Conservation (phyloP, 371 early-diverging fungal species). For the Rhizopus delemar region DNA sequence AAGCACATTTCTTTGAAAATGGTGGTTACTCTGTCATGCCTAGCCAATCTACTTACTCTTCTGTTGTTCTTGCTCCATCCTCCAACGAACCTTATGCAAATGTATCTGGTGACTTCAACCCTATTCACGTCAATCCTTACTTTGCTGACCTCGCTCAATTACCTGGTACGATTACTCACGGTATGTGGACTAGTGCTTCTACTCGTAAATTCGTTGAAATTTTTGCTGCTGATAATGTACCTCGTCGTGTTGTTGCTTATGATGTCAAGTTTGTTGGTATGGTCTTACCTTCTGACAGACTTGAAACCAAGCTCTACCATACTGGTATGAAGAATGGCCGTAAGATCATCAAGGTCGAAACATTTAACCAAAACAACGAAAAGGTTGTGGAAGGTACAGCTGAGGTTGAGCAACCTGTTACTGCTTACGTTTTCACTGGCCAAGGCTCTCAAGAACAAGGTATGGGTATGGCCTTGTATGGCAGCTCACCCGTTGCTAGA, state of each 20-base stretch:
- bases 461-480: slow-evolving; percentile 97
- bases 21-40: slow-evolving; percentile 95
- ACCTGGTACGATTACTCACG: slow-evolving; percentile 96
- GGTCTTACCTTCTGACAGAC: slow-evolving; percentile 86
- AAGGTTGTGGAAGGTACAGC: slow-evolving; percentile 91
- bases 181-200: slow-evolving; percentile 97
- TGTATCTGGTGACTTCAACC: slow-evolving; percentile 92
- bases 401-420: slow-evolving; percentile 90
- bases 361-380: slow-evolving; percentile 83
- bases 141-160: slow-evolving; percentile 90
- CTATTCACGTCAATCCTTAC: slow-evolving; percentile 96
- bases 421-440: slow-evolving; percentile 94
- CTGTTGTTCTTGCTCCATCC: slow-evolving; percentile 77
- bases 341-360: slow-evolving; percentile 93
- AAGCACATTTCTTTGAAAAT: slow-evolving; percentile 78
- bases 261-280: slow-evolving; percentile 80
- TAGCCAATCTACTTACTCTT: slow-evolving; percentile 78
- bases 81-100: slow-evolving; percentile 88
- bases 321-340: slow-evolving; percentile 96
- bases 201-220: slow-evolving; percentile 94
- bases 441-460: slow-evolving; percentile 95
- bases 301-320: slow-evolving; percentile 89
- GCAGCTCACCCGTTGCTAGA: slow-evolving; percentile 79
- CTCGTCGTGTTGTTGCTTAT: slow-evolving; percentile 84
- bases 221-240: slow-evolving; percentile 93